These are phyloP conservation scores for Salvia hispanica DNA, from an alignment of 257 asterid species.

Conservation along the genomic window DNA sequence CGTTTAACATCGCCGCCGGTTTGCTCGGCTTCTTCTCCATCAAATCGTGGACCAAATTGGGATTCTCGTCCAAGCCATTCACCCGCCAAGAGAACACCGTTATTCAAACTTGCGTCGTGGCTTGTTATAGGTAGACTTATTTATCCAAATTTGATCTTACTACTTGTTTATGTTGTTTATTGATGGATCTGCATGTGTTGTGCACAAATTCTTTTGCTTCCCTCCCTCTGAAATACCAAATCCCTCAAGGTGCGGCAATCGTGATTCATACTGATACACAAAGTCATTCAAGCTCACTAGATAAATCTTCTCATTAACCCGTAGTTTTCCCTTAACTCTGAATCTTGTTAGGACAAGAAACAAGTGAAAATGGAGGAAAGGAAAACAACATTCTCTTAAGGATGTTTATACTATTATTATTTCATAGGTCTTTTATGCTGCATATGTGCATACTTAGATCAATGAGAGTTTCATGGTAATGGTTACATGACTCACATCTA, in stretches of 20 bases:
- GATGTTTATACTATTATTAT: constrained; percentile 9
- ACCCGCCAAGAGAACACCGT: no score
- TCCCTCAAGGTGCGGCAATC: background rate
- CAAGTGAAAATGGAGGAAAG: constrained; percentile 12
- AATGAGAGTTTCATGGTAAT: background rate
- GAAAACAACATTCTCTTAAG: background rate
- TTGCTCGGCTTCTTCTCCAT: no score
- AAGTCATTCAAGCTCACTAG: constrained; percentile 12
- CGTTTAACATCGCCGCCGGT: no score
- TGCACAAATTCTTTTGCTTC: constrained; percentile 10
- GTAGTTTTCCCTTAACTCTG: background rate
- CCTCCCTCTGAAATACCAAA: constrained; percentile 5
- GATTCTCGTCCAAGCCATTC: no score
- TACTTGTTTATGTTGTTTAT: constrained; percentile 2
- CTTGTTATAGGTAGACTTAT: constrained; percentile 52
- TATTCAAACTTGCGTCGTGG: no score
- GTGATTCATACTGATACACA: constrained; percentile 4
- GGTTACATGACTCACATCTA: background rate
- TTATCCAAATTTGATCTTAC: constrained; percentile 22
- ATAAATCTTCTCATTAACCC: background rate
- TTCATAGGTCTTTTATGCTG: background rate
- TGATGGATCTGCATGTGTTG: constrained; percentile 6
- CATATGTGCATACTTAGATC: background rate
- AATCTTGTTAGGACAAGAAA: constrained; percentile 11
- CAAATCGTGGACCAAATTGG: no score